Evolutionary conservation across 352 stramenopile genomes (phyloP).

Genomic region (Blastocystis sp.): DNA sequence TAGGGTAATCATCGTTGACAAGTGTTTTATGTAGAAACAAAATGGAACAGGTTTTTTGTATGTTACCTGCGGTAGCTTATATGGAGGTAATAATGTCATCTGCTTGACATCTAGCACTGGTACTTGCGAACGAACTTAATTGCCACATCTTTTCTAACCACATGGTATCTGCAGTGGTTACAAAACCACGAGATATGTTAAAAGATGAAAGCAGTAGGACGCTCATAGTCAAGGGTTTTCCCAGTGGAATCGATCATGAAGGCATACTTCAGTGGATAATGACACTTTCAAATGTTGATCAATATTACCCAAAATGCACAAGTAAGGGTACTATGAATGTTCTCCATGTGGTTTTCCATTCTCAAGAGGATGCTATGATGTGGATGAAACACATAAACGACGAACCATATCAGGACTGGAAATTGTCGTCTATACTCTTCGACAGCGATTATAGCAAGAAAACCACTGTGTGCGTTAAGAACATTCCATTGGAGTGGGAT

Average conservation of each 20-base stretch:
- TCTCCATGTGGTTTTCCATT: neutral
- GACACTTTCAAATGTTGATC: too few species aligned
- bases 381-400: neutral
- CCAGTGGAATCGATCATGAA: too few species aligned
- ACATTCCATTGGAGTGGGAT: neutral
- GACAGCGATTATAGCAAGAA: neutral
- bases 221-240: neutral
- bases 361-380: neutral
- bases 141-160: neutral
- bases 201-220: neutral
- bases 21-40: too few species aligned
- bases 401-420: too few species aligned
- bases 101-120: too few species aligned
- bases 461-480: conserved; percentile 8
- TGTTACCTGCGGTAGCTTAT: too few species aligned
- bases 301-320: too few species aligned
- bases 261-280: too few species aligned
- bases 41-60: too few species aligned
- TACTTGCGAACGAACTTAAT: neutral
- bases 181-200: neutral
- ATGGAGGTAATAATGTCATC: too few species aligned
- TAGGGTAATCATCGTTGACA: too few species aligned
- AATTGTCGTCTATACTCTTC: neutral
- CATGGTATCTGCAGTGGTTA: neutral
- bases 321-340: too few species aligned